A percentile compares a stretch with the other conserved stretches of the same genome.
Evolutionary conservation across 2,329 filamentous ascomycete species (phyloP).

Genomic region (Ustilaginoidea virens): DNA sequence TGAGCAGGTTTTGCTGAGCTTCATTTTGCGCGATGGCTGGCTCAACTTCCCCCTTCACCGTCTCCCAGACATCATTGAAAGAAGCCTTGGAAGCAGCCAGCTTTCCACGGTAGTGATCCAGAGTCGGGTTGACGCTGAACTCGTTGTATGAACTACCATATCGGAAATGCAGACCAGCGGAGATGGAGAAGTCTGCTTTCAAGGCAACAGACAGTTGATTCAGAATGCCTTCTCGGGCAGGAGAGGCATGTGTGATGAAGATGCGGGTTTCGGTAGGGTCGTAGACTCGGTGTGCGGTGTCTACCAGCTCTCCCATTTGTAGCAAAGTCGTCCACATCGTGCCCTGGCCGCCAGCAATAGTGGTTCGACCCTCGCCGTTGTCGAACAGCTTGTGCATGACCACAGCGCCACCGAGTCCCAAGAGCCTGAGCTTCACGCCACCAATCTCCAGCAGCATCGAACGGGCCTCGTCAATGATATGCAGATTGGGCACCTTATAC

Average conservation of each 20-base stretch:
- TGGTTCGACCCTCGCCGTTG: slow-evolving; percentile 93
- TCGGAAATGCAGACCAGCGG: slow-evolving; percentile 91
- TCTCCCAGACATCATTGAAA: slow-evolving; percentile 99
- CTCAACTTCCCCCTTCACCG: slow-evolving; percentile 89
- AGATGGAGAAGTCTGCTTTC: slow-evolving; percentile 97
- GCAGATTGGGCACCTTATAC: slow-evolving; percentile 93
- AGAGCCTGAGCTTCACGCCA: slow-evolving; percentile 84
- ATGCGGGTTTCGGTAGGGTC: slow-evolving; percentile 94
- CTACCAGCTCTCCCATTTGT: slow-evolving; percentile 95
- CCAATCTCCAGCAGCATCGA: slow-evolving; percentile 90
- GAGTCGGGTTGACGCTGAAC: slow-evolving; percentile 94
- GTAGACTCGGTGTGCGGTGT: slow-evolving; percentile 95
- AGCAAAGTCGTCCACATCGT: slow-evolving; percentile 99
- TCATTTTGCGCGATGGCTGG: slow-evolving; percentile 88
- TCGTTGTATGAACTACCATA: slow-evolving; percentile 99
- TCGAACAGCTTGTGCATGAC: slow-evolving; percentile 99
- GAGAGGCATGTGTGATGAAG: slow-evolving; percentile 93
- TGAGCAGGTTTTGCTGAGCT: slow-evolving; percentile 79
- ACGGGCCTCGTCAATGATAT: slow-evolving; percentile 96
- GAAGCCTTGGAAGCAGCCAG: slow-evolving; percentile 94
- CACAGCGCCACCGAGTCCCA: slow-evolving; percentile 87
- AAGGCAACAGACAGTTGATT: slow-evolving; percentile 96
- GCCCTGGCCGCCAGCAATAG: slow-evolving; percentile 92
- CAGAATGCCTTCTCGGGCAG: slow-evolving; percentile 85
- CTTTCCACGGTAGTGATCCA: slow-evolving; percentile 97